Evolutionary conservation across 345 rosid species (phyloP).

Genomic region (Crucihimalaya himalaica): DNA sequence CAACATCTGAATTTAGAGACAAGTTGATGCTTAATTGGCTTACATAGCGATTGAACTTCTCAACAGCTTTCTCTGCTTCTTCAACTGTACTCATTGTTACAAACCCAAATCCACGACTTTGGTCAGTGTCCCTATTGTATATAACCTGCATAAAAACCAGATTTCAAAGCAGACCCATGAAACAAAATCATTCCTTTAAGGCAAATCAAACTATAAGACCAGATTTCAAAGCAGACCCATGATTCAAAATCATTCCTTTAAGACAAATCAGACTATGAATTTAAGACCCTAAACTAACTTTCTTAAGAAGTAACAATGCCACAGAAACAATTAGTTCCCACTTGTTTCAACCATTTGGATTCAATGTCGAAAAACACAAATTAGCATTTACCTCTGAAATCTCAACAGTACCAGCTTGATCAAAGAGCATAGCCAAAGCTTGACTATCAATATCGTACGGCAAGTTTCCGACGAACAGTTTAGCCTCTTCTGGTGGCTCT

Average conservation of each 20-base stretch:
- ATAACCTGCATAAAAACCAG: slow-evolving; percentile 51
- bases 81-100: slow-evolving; percentile 78
- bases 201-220: neutral
- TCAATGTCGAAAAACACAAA: slow-evolving; percentile 23
- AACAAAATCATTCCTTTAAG: neutral
- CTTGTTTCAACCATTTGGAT: neutral
- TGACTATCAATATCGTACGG: slow-evolving; percentile 76
- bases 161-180: neutral
- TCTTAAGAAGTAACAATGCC: neutral
- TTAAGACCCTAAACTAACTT: neutral
- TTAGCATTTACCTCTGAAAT: neutral
- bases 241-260: neutral
- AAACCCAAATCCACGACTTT: slow-evolving; percentile 84
- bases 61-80: slow-evolving; percentile 75
- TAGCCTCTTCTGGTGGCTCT: slow-evolving; percentile 78
- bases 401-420: slow-evolving; percentile 85
- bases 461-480: slow-evolving; percentile 82
- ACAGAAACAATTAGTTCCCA: neutral
- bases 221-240: no score
- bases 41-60: slow-evolving; percentile 54
- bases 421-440: slow-evolving; percentile 75
- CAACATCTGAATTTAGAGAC: neutral
- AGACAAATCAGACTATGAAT: neutral
- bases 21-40: slow-evolving; percentile 16
- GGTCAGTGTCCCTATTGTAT: slow-evolving; percentile 69